Evolutionary conservation across 2,329 filamentous ascomycete species (phyloP).

Genomic region (Pestalotiopsis fici): DNA sequence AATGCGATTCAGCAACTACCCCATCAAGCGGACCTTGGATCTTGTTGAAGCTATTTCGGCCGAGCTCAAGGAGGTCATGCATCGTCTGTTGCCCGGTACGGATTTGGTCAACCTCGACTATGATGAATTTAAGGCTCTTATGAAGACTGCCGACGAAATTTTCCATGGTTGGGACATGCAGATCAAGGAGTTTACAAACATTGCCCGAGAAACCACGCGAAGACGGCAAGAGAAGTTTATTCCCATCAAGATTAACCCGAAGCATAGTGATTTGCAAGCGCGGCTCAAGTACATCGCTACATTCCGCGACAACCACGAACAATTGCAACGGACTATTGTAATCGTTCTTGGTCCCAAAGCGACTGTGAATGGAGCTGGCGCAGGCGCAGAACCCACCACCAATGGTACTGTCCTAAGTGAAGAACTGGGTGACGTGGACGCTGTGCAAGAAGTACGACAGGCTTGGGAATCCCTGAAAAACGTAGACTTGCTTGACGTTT

Average conservation of each 20-base stretch:
- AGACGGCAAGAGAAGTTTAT: conserved; percentile 97
- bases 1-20: conserved; percentile 92
- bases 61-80: conserved; percentile 85
- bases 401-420: conserved; percentile 76
- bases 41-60: conserved; percentile 97
- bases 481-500: conserved; percentile 92
- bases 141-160: conserved; percentile 80
- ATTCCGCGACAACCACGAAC: conserved; percentile 96
- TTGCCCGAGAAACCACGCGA: conserved; percentile 91
- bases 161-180: conserved; percentile 95
- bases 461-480: conserved; percentile 94
- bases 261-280: conserved; percentile 86
- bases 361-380: conserved; percentile 49
- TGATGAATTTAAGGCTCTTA: conserved; percentile 82
- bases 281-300: conserved; percentile 91
- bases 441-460: conserved; percentile 92
- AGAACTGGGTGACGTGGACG: conserved; percentile 96
- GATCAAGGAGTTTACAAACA: conserved; percentile 96
- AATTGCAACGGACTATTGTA: conserved; percentile 92
- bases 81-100: conserved; percentile 81
- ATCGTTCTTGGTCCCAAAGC: conserved; percentile 87
- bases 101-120: conserved; percentile 92
- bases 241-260: conserved; percentile 90
- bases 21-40: conserved; percentile 84
- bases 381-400: conserved; percentile 45